Conservation (phyloP, 192 early-diverging fungal species). For the Coemansia erecta region DNA sequence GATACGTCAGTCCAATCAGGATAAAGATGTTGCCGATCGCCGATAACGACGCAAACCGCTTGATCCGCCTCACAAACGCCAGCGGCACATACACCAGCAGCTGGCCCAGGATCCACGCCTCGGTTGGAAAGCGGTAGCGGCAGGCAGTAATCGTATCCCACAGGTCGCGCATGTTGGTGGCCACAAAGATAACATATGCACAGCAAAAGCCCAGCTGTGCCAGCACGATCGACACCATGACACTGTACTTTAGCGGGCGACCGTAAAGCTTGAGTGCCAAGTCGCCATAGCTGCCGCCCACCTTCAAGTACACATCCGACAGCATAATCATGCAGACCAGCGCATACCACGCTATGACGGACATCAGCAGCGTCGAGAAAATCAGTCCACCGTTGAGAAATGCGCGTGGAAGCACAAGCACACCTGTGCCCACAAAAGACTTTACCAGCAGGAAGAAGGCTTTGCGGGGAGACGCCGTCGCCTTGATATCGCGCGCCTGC, state of each 20-base stretch:
- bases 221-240: constrained; percentile 69
- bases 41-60: constrained; percentile 80
- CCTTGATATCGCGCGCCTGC: constrained; percentile 39
- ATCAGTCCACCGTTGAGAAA: constrained; percentile 74
- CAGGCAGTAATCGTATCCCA: constrained; percentile 69
- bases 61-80: constrained; percentile 89
- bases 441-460: constrained; percentile 78
- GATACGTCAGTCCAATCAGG: constrained; percentile 78
- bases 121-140: constrained; percentile 57
- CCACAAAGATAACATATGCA: constrained; percentile 86
- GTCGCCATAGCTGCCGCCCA: constrained; percentile 67
- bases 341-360: constrained; percentile 60
- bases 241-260: constrained; percentile 58
- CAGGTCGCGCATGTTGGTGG: constrained; percentile 74
- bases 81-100: constrained; percentile 76
- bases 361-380: constrained; percentile 60
- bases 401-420: constrained; percentile 68
- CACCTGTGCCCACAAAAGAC: constrained; percentile 81
- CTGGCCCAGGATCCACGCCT: constrained; percentile 76
- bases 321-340: constrained; percentile 65
- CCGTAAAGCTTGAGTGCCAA: constrained; percentile 67
- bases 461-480: constrained; percentile 64
- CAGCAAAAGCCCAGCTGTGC: constrained; percentile 86
- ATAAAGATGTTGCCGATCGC: constrained; percentile 93
- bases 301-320: constrained; percentile 59